Evolutionary conservation across 2,329 filamentous ascomycete species (phyloP).

Genomic region (Apiospora sp.): DNA sequence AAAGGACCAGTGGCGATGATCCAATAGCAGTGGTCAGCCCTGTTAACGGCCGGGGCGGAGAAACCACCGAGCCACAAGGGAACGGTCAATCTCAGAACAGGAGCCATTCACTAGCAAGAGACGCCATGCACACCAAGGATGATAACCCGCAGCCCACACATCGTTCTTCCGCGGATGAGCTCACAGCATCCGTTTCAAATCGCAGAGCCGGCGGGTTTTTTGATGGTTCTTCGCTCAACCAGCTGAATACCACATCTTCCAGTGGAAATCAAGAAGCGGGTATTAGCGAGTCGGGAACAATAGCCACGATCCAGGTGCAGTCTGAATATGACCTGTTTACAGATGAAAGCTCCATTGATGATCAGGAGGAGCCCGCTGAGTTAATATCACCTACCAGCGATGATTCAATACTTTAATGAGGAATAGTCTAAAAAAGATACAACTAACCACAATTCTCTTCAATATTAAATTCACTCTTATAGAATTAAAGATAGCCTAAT

Average conservation of each 20-base stretch:
- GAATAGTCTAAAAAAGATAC: neutral
- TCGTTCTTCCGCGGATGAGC: slow-evolving; percentile 3
- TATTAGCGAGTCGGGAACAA: slow-evolving; percentile 1
- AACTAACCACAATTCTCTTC: slow-evolving; percentile 2
- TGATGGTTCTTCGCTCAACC: neutral
- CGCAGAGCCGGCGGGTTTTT: neutral
- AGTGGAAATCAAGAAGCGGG: slow-evolving; percentile 3
- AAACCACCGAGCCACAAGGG: slow-evolving; percentile 9
- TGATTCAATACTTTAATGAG: neutral
- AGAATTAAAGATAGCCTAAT: neutral
- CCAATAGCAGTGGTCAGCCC: neutral
- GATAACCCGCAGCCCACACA: slow-evolving; percentile 7
- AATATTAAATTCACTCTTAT: neutral
- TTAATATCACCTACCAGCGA: neutral
- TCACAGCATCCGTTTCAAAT: slow-evolving; percentile 1
- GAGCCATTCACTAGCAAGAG: neutral
- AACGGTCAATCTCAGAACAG: neutral
- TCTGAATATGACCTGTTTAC: neutral
- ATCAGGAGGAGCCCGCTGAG: neutral
- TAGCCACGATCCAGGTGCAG: neutral
- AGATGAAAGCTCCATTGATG: neutral
- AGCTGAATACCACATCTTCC: neutral
- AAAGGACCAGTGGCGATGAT: neutral
- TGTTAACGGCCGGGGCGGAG: neutral
- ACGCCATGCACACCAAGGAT: neutral